These are phyloP conservation scores for Rhodamnia argentea DNA, from an alignment of 345 rosid genomes.

Conservation along the genomic window DNA sequence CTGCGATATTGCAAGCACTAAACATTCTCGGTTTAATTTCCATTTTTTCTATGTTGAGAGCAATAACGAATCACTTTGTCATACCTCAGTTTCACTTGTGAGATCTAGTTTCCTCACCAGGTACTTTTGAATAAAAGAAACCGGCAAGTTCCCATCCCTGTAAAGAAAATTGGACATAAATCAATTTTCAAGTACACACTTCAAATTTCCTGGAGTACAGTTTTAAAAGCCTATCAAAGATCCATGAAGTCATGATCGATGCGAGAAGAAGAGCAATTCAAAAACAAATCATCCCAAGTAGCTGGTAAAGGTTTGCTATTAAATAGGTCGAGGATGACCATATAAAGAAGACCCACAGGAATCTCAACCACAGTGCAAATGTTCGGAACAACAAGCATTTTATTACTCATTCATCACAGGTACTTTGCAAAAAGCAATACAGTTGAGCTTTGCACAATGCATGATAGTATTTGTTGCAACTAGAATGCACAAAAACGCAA, in stretches of 20 bases:
- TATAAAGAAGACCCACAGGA: background rate
- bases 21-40: background rate
- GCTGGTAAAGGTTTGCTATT: background rate
- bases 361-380: background rate
- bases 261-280: background rate
- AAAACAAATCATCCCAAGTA: background rate
- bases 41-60: background rate
- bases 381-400: background rate
- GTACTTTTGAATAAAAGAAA: slow-evolving; percentile 80
- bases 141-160: slow-evolving; percentile 79
- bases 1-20: background rate
- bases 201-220: background rate
- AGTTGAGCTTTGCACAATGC: background rate
- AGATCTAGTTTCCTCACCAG: slow-evolving; percentile 69
- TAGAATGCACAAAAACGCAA: background rate
- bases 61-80: background rate
- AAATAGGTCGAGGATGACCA: background rate
- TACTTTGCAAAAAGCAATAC: background rate
- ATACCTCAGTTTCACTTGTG: slow-evolving; percentile 59
- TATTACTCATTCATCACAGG: background rate
- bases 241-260: background rate
- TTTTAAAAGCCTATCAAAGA: background rate
- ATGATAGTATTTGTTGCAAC: background rate
- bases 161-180: background rate
- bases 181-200: background rate